phyloP scores from a whole-genome alignment of 495 filamentous ascomycete genomes.

The Amphirosellinia nigrospora region DNA sequence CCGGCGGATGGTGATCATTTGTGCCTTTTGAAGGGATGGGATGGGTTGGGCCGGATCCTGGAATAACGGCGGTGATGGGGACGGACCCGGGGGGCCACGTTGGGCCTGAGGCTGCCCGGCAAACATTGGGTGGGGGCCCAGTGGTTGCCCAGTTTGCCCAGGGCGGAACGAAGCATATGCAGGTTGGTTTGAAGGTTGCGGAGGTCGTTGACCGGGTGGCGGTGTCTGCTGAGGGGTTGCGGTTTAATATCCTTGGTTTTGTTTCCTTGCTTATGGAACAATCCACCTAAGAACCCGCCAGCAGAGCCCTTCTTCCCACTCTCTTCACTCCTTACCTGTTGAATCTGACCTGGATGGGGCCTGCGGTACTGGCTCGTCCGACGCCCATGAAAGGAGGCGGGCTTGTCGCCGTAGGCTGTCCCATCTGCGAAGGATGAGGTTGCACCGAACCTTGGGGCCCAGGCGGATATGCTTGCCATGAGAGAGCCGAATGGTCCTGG shows the following conservation, averaged over 20 bases:
- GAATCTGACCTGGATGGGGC: constrained; percentile 27
- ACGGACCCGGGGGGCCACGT: constrained; percentile 27
- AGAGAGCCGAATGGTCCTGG: neutral
- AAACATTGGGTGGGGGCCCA: constrained; percentile 33
- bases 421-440: neutral
- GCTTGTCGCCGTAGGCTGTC: neutral
- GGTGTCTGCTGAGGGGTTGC: constrained; percentile 30
- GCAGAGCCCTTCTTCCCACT: constrained; percentile 34
- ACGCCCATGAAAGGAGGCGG: constrained; percentile 10
- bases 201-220: constrained; percentile 26
- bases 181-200: constrained; percentile 24
- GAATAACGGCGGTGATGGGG: constrained; percentile 14
- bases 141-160: constrained; percentile 34
- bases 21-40: constrained; percentile 36
- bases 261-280: constrained; percentile 37
- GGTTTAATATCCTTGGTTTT: constrained; percentile 33
- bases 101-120: constrained; percentile 32
- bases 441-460: constrained; percentile 6
- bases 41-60: constrained; percentile 18
- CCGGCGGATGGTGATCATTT: constrained; percentile 32
- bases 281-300: constrained; percentile 34
- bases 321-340: constrained; percentile 32
- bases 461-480: neutral
- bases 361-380: constrained; percentile 28
- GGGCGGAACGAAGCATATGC: constrained; percentile 30